A percentile compares a stretch with the other conserved stretches of the same genome.
Evolutionary conservation across 768 basidiomycete genomes (phyloP).

Genomic region (Psilocybe subaeruginosa): DNA sequence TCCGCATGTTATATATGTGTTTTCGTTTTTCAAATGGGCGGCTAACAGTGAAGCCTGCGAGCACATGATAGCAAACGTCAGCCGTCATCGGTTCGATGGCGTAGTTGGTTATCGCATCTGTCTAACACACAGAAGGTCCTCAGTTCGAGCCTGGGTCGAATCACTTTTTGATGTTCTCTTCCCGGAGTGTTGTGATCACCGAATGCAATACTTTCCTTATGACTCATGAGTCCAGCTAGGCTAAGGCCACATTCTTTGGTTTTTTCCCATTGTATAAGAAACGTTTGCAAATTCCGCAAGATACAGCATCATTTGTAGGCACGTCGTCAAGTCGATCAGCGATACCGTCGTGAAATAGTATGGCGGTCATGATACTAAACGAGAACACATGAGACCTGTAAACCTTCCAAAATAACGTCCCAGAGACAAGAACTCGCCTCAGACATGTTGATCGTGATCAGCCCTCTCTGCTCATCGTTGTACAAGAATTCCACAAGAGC

Average conservation of each 20-base stretch:
- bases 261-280: too few relatives aligned
- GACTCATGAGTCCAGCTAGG: too few relatives aligned
- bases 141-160: slow-evolving; percentile 71
- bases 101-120: slow-evolving; percentile 87
- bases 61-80: too few relatives aligned
- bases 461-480: slow-evolving; percentile 83
- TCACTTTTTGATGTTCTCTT: slow-evolving; percentile 27
- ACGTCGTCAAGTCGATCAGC: slow-evolving; percentile 80
- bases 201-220: too few relatives aligned
- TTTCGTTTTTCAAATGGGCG: too few relatives aligned
- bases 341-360: slow-evolving; percentile 55
- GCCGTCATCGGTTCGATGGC: slow-evolving; percentile 51
- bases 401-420: slow-evolving; percentile 51
- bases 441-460: slow-evolving; percentile 96
- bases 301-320: slow-evolving; percentile 61
- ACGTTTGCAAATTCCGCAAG: too few relatives aligned
- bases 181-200: too few relatives aligned
- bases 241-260: too few relatives aligned
- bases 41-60: too few relatives aligned
- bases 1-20: too few relatives aligned
- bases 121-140: slow-evolving; percentile 82
- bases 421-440: slow-evolving; percentile 41
- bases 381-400: too few relatives aligned
- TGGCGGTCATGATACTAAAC: too few relatives aligned
- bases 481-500: slow-evolving; percentile 88